These are phyloP conservation scores for Podospora bellae-mahoneyi DNA, from an alignment of 495 filamentous ascomycete genomes.

Conservation along the genomic window DNA sequence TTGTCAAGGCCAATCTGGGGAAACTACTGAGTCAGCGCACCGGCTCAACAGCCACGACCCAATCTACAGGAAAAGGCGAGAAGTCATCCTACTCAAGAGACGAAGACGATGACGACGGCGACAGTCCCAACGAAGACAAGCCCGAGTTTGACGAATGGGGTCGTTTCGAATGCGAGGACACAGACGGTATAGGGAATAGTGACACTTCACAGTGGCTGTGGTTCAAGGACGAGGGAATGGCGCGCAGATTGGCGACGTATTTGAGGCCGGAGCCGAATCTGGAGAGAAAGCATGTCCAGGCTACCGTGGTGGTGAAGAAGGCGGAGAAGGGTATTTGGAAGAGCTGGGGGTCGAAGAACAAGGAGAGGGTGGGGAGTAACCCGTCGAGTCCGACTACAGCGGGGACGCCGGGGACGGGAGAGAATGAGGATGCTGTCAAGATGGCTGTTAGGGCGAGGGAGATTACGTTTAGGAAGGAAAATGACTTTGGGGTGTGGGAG, in stretches of 20 bases:
- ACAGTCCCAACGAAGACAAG: conserved; percentile 8
- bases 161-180: conserved; percentile 31
- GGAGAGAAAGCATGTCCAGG: conserved; percentile 29
- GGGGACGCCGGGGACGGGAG: conserved; percentile 7
- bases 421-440: conserved; percentile 25
- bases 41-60: not conserved
- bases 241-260: conserved; percentile 41
- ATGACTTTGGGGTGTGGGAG: conserved; percentile 52
- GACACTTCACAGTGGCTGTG: conserved; percentile 27
- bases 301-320: conserved; percentile 27
- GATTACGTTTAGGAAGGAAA: conserved; percentile 51
- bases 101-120: conserved; percentile 17
- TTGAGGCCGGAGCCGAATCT: conserved; percentile 38
- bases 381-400: not conserved
- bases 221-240: conserved; percentile 49
- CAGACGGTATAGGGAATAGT: not conserved
- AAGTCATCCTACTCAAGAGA: not conserved
- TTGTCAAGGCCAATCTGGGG: conserved; percentile 28
- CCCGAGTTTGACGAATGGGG: conserved; percentile 43
- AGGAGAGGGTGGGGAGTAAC: conserved; percentile 14
- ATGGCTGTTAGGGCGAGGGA: conserved; percentile 49
- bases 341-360: conserved; percentile 17
- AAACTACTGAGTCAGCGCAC: not conserved
- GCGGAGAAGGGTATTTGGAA: conserved; percentile 11
- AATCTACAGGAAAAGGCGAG: not conserved